Conservation (phyloP, 2,329 filamentous ascomycete genomes). For the Epichloe sp. region DNA sequence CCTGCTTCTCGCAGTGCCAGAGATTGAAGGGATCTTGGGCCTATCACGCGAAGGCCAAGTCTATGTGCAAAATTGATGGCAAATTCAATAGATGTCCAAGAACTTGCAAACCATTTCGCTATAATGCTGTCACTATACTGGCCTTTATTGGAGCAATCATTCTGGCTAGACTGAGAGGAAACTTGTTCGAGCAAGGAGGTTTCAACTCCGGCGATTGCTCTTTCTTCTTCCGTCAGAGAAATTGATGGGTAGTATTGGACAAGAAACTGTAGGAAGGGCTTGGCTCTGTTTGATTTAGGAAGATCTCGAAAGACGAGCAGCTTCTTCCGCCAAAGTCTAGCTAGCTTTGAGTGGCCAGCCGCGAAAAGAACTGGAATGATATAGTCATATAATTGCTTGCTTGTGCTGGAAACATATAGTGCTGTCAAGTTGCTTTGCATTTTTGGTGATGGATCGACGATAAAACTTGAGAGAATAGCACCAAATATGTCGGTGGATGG, state of each 20-base stretch:
- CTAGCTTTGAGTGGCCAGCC: slow-evolving; percentile 29
- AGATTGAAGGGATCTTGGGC: slow-evolving; percentile 63
- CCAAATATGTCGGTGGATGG: slow-evolving; percentile 28
- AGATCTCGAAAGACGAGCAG: slow-evolving; percentile 28
- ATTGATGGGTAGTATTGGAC: slow-evolving; percentile 30
- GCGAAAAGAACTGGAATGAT: slow-evolving; percentile 38
- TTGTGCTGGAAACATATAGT: slow-evolving; percentile 31
- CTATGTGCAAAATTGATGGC: slow-evolving; percentile 57
- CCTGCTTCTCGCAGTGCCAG: slow-evolving; percentile 54
- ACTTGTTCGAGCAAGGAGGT: neutral
- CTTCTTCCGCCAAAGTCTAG: slow-evolving; percentile 33
- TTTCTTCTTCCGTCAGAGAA: slow-evolving; percentile 25
- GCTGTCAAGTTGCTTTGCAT: slow-evolving; percentile 27
- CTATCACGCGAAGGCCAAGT: slow-evolving; percentile 59
- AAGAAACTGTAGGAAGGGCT: slow-evolving; percentile 36
- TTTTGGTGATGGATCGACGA: slow-evolving; percentile 21
- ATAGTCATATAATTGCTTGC: slow-evolving; percentile 35
- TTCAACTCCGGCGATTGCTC: slow-evolving; percentile 8
- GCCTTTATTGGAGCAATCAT: slow-evolving; percentile 5
- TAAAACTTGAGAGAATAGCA: slow-evolving; percentile 29
- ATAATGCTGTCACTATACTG: slow-evolving; percentile 41
- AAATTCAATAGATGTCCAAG: slow-evolving; percentile 57
- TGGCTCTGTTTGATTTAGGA: slow-evolving; percentile 26
- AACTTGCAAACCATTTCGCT: slow-evolving; percentile 66
- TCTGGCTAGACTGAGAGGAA: neutral